Conservation (phyloP, 495 filamentous ascomycete genomes). For the Penicillium lagena region DNA sequence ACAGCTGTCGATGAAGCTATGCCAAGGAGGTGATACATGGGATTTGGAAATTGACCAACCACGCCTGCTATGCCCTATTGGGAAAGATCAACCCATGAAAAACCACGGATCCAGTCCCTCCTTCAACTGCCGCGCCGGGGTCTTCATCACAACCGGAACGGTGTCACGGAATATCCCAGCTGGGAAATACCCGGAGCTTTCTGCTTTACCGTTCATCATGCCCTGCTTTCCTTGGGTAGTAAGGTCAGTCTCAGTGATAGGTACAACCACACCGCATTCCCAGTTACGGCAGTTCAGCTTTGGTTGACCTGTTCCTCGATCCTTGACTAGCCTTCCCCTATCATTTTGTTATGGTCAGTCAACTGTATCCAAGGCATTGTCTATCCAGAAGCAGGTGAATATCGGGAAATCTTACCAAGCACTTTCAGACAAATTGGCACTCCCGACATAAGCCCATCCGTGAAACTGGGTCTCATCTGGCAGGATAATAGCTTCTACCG, state of each 20-base stretch:
- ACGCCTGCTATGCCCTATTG: no score
- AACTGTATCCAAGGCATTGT: background rate
- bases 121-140: constrained; percentile 48
- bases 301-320: constrained; percentile 51
- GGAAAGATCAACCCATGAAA: background rate
- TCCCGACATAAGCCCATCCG: constrained; percentile 85
- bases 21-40: no score
- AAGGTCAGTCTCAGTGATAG: constrained; percentile 17
- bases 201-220: background rate
- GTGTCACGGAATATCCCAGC: constrained; percentile 42
- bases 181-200: background rate
- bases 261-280: constrained; percentile 88
- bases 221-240: background rate
- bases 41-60: no score
- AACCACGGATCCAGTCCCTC: constrained; percentile 4
- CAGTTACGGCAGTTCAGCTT: constrained; percentile 89
- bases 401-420: constrained; percentile 63
- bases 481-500: constrained; percentile 25
- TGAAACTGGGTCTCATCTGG: constrained; percentile 15
- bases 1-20: no score
- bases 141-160: constrained; percentile 68
- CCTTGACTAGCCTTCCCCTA: constrained; percentile 68
- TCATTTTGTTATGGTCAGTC: background rate
- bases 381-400: background rate
- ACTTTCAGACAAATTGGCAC: constrained; percentile 84